These are phyloP conservation scores for Lichtheimia hyalospora DNA, from an alignment of 371 early-diverging fungal genomes.

Conservation along the genomic window DNA sequence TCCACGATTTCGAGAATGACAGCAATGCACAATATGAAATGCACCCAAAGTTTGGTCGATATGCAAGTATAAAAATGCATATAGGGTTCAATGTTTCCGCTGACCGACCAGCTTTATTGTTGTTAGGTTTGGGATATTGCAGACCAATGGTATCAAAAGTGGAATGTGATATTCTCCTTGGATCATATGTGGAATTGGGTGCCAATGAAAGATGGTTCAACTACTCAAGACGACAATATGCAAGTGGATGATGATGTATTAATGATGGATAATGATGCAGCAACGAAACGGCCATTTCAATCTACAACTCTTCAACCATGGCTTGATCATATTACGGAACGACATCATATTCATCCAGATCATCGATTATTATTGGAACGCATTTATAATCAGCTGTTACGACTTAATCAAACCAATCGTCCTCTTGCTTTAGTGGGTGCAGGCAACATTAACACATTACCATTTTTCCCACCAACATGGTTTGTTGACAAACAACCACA, in stretches of 20 bases:
- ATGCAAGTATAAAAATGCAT: constrained; percentile 24
- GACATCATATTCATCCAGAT: constrained; percentile 33
- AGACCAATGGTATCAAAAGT: constrained; percentile 52
- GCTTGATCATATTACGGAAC: constrained; percentile 27
- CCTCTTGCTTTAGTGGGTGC: constrained; percentile 29
- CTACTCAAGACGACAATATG: constrained; percentile 12
- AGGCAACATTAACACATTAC: constrained; percentile 27
- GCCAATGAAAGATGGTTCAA: background rate
- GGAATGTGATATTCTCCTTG: constrained; percentile 42
- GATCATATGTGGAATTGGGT: constrained; percentile 50
- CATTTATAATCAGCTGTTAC: constrained; percentile 28
- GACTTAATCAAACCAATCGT: constrained; percentile 39
- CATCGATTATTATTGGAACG: constrained; percentile 33
- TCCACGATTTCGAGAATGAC: constrained; percentile 31
- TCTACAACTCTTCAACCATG: constrained; percentile 28
- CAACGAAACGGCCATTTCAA: constrained; percentile 13
- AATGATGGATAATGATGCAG: constrained; percentile 14
- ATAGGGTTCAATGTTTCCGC: background rate
- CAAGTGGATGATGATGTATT: constrained; percentile 1
- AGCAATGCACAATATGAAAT: constrained; percentile 39
- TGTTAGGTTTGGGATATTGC: constrained; percentile 43
- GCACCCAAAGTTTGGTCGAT: constrained; percentile 42
- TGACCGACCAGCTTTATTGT: background rate
- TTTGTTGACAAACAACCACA: constrained; percentile 33
- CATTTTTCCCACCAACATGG: constrained; percentile 44